Evolutionary conservation across 1,139 yeast species (phyloP).

Genomic region (Saccharomyces hybrid): DNA sequence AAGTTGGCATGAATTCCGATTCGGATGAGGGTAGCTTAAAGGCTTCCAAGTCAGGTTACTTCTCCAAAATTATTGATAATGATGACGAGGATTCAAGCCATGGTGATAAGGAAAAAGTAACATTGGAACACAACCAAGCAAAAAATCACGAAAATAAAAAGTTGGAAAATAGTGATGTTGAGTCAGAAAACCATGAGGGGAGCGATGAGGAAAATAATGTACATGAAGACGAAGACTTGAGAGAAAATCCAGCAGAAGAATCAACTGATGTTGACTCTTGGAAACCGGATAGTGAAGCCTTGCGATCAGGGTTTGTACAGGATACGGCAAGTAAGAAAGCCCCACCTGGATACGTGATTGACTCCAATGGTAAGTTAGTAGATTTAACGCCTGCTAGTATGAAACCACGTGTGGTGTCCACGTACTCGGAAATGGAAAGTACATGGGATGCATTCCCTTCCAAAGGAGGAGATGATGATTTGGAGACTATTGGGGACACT

Average conservation of each 20-base stretch:
- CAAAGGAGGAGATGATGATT: slow-evolving; percentile 18
- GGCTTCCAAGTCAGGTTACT: slow-evolving; percentile 23
- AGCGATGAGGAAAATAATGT: not conserved
- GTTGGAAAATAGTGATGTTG: not conserved
- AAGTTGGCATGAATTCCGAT: slow-evolving; percentile 3
- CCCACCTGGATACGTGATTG: slow-evolving; percentile 29
- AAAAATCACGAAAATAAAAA: not conserved
- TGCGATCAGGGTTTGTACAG: slow-evolving; percentile 27
- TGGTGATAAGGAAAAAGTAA: not conserved
- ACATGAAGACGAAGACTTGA: not conserved
- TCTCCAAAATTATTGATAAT: slow-evolving; percentile 17
- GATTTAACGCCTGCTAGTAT: slow-evolving; percentile 27
- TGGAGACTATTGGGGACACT: slow-evolving; percentile 30
- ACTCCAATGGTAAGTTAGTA: slow-evolving; percentile 26
- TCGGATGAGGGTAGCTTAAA: slow-evolving; percentile 10
- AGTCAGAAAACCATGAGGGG: not conserved
- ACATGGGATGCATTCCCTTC: slow-evolving; percentile 33
- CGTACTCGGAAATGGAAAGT: slow-evolving; percentile 30
- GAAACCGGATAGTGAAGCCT: slow-evolving; percentile 29
- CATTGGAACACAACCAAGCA: not conserved
- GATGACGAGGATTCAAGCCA: slow-evolving; percentile 5
- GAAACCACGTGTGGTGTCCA: slow-evolving; percentile 24
- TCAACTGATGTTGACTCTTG: slow-evolving; percentile 9
- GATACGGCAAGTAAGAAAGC: slow-evolving; percentile 22
- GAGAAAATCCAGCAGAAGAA: not conserved